Base-by-base conservation (phyloP, 2,329 filamentous ascomycete species). In the Xylariales sp. region DNA sequence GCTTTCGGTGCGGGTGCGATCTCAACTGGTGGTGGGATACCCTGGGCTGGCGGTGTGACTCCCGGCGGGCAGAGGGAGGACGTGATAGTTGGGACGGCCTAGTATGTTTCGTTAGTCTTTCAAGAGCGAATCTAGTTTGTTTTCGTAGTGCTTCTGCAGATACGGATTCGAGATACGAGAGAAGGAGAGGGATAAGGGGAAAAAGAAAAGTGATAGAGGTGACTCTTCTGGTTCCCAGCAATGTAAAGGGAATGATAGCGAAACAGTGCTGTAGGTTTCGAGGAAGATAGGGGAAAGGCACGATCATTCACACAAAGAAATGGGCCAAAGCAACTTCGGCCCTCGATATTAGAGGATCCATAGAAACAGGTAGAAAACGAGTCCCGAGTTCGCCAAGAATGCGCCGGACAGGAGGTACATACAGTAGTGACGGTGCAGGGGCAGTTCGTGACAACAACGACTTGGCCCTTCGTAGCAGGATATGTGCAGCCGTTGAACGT, bases 391-490 rank as follows among this genome's bases (percentile, higher is more conserved):
- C 16, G 10, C 4, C 10, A 3, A 56, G 12, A 41, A 14, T 14
- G 39, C 8, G 16, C 3, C 18, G n/a, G 14, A 28, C 6, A 52
- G 45, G n/a, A 52, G 30, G 50, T 2, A 71, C 76, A 64, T 72
- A 78, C 76, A 5, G 70, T 76, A 32, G 76, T 75, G 48, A 80
- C 69, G 52, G 84, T 86, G 81, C 85, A 87, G 65, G 84, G 84
- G 78, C 85, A 87, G 76, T 86, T 80, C 45, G 81, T 83, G 64
- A 90, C 83, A 74, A 85, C 88, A 71, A 89, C 78, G 63, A 84
- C 85, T 73, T 86, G 79, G 68, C 87, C 83, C 76, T 83, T 80
- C 60, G 83, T 85, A 73, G 88, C 82, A 55, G 84, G 83, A 81
- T 86, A 89, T 56, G 80, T 80, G 77, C 84, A 82, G 75, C 79